Percentiles rank a stretch among this genome's conserved stretches.
phyloP scores from a whole-genome alignment of 192 early-diverging fungal genomes.

The Coemansia sp. region DNA sequence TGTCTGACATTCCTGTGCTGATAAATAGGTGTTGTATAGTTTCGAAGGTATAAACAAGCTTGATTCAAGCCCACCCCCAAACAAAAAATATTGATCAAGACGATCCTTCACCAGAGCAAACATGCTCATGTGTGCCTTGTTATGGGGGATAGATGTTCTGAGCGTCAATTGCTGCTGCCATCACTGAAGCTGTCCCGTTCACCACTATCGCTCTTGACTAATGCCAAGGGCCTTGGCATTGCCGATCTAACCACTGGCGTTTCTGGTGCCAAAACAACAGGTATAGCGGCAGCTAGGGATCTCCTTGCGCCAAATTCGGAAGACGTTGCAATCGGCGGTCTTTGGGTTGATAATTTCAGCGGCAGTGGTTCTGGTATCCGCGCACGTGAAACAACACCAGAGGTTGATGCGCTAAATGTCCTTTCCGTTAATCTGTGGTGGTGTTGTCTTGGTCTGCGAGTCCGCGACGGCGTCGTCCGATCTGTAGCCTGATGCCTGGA shows the following conservation, averaged over 20 bases:
- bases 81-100: too few relatives aligned
- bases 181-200: background rate
- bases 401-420: background rate
- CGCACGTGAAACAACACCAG: background rate
- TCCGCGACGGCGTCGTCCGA: background rate
- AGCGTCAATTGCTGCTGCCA: background rate
- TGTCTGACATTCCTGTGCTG: background rate
- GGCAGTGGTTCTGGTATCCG: background rate
- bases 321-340: too few relatives aligned
- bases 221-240: background rate
- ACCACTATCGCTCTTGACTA: constrained; percentile 1
- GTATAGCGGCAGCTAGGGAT: background rate
- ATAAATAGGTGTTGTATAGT: too few relatives aligned
- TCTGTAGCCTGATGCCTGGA: background rate
- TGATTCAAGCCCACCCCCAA: too few relatives aligned
- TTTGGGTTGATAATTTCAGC: background rate
- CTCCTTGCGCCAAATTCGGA: background rate
- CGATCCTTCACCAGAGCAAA: too few relatives aligned
- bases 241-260: background rate
- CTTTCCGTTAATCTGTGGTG: background rate
- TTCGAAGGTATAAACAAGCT: too few relatives aligned
- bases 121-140: too few relatives aligned
- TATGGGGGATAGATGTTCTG: background rate
- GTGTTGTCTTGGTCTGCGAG: background rate
- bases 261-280: constrained; percentile 6